Conservation (phyloP, 1,284 basidiomycete genomes). For the Phellinidium pouzarii region DNA sequence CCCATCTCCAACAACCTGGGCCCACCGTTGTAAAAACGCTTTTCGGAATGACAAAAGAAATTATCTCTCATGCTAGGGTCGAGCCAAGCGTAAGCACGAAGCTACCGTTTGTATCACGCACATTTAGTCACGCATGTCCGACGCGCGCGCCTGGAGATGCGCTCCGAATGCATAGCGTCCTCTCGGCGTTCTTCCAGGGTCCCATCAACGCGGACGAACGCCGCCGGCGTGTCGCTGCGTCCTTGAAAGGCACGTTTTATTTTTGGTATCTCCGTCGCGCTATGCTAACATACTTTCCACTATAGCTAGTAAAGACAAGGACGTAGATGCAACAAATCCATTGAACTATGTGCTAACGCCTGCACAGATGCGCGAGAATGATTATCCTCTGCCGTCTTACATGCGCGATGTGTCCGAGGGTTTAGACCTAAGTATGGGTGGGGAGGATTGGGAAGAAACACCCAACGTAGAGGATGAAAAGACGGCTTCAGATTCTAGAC, state of each 20-base stretch:
- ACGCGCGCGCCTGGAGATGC: conserved; percentile 85
- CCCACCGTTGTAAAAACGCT: conserved; percentile 15
- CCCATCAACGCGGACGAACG: conserved; percentile 77
- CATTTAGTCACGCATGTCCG: conserved; percentile 88
- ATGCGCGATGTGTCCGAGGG: conserved; percentile 53
- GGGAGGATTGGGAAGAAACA: conserved; percentile 64
- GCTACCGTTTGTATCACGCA: conserved; percentile 71
- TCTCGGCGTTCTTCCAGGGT: conserved; percentile 72
- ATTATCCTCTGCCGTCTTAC: conserved; percentile 81
- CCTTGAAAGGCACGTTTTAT: conserved; percentile 39
- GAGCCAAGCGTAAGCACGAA: not conserved
- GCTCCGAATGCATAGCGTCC: conserved; percentile 77
- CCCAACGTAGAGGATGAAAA: conserved; percentile 38
- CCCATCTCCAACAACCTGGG: not conserved
- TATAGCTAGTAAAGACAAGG: not conserved
- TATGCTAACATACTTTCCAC: not conserved
- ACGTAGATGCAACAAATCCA: not conserved
- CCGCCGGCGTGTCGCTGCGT: conserved; percentile 52
- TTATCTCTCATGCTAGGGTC: not conserved
- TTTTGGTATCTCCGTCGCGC: not conserved
- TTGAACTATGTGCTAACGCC: conserved; percentile 58
- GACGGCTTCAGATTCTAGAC: conserved; percentile 25
- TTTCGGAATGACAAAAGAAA: conserved; percentile 14
- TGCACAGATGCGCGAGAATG: conserved; percentile 86
- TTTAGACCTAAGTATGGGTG: not conserved